Evolutionary conservation across 345 rosid genomes (phyloP), one percentile per base, ranked within the genome.

Genomic region (Rhodamnia rubescens): DNA sequence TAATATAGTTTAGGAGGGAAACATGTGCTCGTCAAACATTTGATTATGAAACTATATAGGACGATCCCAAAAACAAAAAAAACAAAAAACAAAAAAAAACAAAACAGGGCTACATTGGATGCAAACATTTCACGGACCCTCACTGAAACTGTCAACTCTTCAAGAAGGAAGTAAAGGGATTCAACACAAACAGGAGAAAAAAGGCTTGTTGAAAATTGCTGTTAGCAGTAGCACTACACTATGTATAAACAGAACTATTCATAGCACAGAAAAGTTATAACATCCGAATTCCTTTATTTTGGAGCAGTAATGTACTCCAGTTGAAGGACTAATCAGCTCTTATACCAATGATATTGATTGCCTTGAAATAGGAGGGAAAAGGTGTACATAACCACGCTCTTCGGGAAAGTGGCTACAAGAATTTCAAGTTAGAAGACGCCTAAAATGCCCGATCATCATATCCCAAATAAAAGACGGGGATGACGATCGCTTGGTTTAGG

Each of bases 401-500:
- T 69, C 80, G 3, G 2, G 3, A 36, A 69, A 32, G 26, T 36
- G 47, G 47, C 47, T 20, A 36, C 80, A 69, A 69, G 47, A 40
- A 69, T 69, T 69, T 69, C 47, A 36, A 69, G 47, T 18, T 36
- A 69, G 80, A 29, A 59, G 24, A 69, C 24, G 24, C 80, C 80
- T 21, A 69, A 69, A 69, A 69, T 18, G 47, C 80, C 26, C 7
- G 36, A 36, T 3, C 80, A 69, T 36, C 80, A 69, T 50, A 84
- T 27, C 85, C 92, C 90, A 87, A 54, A 42, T 86, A 88, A 90
- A 90, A 90, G 54, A 88, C 58, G 36, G 85, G 92, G 88, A 92
- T 82, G 83, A 52, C 54, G 89, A 84, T 53, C 32, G 18, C 9
- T 54, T 44, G 27, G 18, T 69, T 69, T 69, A 32, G 80, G 80